Evolutionary conservation across 2,329 filamentous ascomycete species (phyloP), one percentile per base, ranked within the genome.

Genomic region (Sordariomycetes sp.): DNA sequence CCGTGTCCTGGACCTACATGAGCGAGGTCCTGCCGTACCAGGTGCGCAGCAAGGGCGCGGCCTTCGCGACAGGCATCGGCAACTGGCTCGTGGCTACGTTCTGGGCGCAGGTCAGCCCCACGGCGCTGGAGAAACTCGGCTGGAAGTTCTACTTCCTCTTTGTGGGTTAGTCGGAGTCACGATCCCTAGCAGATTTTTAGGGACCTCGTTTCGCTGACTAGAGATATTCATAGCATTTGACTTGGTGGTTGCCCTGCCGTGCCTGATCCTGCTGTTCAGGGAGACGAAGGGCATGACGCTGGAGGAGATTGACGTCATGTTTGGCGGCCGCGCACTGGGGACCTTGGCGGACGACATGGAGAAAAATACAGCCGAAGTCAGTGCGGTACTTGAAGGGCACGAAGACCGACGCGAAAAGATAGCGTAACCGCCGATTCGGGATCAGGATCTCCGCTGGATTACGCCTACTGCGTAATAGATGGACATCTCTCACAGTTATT

Each of bases 11-110:
- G 83, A 75, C 87, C 1, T 87, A 87, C 67, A 83, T 84, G 67
- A 78, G 79, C n/a, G 85, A 88, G 67, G 81, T 88, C 60, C 82
- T 84, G 68, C 83, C 85, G 10, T 79, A 87, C 70, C 81, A 83
- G 62, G 87, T 87, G 59, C 80, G 85, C 35, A 71, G 71, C 1
- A 68, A 68, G 18, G 72, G 70, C 10, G 69, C 70, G 6, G 71
- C 72, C 0, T 62, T 75, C 6, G 68, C 71, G 1, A 72, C 71
- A 8, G 70, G 70, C 14, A 55, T 55, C 0, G 68, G 69, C 6
- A 74, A 74, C 64, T 72, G 66, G 63, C 62, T 65, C 22, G 55
- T 59, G 20, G 53, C 56, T 3, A 54, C 81, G 0, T 72, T 85
- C 32, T 85, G 80, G 73, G 76, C 76, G 8, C 82, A 86, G 64